Evolutionary conservation across 345 rosid species (phyloP).

Genomic region (Durio zibethinus): DNA sequence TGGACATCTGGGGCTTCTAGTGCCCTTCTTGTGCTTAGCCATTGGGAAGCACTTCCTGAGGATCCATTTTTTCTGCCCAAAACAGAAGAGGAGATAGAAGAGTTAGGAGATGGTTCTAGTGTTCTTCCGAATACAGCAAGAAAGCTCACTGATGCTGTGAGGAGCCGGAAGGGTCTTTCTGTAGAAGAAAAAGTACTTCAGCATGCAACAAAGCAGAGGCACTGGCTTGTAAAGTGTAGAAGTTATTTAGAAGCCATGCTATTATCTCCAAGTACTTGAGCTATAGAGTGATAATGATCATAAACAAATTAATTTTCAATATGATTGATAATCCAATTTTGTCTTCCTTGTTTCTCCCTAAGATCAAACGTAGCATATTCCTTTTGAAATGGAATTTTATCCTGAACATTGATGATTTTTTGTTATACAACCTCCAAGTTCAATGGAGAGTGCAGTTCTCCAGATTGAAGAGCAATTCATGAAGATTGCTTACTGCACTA

Average conservation of each 20-base stretch:
- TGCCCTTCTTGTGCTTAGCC: constrained; percentile 82
- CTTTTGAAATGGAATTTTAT: too few relatives aligned
- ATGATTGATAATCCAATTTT: neutral
- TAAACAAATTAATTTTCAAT: neutral
- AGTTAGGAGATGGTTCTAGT: constrained; percentile 87
- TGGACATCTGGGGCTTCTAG: constrained; percentile 85
- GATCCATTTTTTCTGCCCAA: constrained; percentile 90
- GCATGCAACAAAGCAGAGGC: constrained; percentile 86
- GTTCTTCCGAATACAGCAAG: constrained; percentile 78
- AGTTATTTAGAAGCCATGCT: neutral
- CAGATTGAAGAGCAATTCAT: constrained; percentile 84
- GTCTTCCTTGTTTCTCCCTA: too few relatives aligned
- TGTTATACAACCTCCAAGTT: constrained; percentile 28
- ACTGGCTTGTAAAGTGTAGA: constrained; percentile 65
- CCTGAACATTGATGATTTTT: too few relatives aligned
- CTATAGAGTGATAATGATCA: neutral
- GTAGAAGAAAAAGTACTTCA: constrained; percentile 88
- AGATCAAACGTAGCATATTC: too few relatives aligned
- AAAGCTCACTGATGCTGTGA: constrained; percentile 70
- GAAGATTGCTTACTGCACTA: constrained; percentile 70
- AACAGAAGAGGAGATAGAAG: constrained; percentile 86
- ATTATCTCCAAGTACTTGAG: too few relatives aligned
- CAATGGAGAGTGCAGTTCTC: constrained; percentile 61
- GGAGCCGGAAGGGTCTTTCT: constrained; percentile 79
- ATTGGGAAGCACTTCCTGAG: constrained; percentile 80